Evolutionary conservation across 2,329 filamentous ascomycete genomes (phyloP).

Genomic region (Pyrenochaeta sp.): DNA sequence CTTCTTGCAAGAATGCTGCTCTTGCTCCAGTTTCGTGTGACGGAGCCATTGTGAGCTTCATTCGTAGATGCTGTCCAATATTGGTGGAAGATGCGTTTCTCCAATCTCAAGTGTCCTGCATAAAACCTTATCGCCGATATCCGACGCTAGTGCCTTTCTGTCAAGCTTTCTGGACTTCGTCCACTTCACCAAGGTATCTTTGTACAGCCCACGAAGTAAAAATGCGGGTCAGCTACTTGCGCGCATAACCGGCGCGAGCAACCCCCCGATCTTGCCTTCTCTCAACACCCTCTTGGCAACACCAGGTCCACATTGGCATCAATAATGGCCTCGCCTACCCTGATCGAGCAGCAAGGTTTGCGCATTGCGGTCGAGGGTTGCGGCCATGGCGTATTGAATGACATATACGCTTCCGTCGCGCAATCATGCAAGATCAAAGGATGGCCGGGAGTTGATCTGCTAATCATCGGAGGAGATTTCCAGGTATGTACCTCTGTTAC

Average conservation of each 20-base stretch:
- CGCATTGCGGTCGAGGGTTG: conserved; percentile 88
- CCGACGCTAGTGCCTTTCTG: conserved; percentile 33
- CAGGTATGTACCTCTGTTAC: conserved; percentile 62
- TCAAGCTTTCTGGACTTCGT: conserved; percentile 20
- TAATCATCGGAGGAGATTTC: conserved; percentile 97
- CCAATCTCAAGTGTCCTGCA: conserved; percentile 11
- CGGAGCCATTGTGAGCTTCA: conserved; percentile 24
- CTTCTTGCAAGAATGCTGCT: conserved; percentile 43
- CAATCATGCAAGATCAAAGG: conserved; percentile 72
- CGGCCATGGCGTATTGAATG: conserved; percentile 89
- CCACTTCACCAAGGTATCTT: too few relatives aligned
- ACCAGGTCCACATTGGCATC: too few relatives aligned
- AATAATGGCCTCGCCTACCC: conserved; percentile 35
- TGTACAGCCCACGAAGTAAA: too few relatives aligned
- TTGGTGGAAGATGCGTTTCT: too few relatives aligned
- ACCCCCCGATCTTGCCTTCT: too few relatives aligned
- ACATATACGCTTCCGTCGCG: conserved; percentile 83
- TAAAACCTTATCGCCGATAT: conserved; percentile 24
- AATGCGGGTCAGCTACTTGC: too few relatives aligned
- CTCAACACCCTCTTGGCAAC: background rate
- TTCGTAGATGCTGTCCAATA: conserved; percentile 10
- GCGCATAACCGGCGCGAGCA: too few relatives aligned
- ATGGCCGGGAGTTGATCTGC: conserved; percentile 83
- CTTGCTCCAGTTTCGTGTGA: conserved; percentile 26
- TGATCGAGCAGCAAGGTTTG: conserved; percentile 50